Evolutionary conservation across 2,329 filamentous ascomycete species (phyloP), one percentile per base, ranked within the genome.

Genomic region (Thelonectria rubi): DNA sequence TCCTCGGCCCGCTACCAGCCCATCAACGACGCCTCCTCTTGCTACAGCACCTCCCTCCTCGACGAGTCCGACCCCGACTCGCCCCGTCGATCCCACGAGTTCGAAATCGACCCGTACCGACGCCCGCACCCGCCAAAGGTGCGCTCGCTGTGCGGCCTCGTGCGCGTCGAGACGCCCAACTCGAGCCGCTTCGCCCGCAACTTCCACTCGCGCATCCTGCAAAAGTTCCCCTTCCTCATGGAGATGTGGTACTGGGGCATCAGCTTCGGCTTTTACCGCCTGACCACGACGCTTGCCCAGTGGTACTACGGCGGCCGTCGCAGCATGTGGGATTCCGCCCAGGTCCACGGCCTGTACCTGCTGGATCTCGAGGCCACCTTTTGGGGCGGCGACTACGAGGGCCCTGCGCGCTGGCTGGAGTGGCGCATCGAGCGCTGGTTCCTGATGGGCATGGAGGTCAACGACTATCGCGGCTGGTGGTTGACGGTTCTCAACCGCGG

Each of bases 191-290:
- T 88, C 70, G 81, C 83, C 65, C 81, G 85, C 63, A 83, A 85
- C 48, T 76, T 89, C 12, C 78, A 91, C 52, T 90, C 87, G 72
- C 43, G 53, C 18, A 47, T 55, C 39, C 17, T 55, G 4, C 53
- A 55, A 48, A 55, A 55, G 42, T 47, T 55, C 24, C 88, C 88
- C 2, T 90, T 90, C 71, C 74, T 90, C 63, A 81, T 90, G 57
- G 88, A 90, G 74, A 90, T 90, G 86, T 89, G 90, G 73, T 90
- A 90, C 76, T 90, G 88, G 88, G 80, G 83, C 52, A 80, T 90
- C 65, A 89, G 87, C 71, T 86, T 87, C 66, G 80, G 84, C 51
- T 86, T 88, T 69, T 89, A 89, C 76, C 80, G 83, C 39, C 78
- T 87, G 74, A 88, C 86, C 8, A 82, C 84, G 15, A 77, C 82